Evolutionary conservation across 768 basidiomycete species (phyloP).

Genomic region (Podaxis rugospora): DNA sequence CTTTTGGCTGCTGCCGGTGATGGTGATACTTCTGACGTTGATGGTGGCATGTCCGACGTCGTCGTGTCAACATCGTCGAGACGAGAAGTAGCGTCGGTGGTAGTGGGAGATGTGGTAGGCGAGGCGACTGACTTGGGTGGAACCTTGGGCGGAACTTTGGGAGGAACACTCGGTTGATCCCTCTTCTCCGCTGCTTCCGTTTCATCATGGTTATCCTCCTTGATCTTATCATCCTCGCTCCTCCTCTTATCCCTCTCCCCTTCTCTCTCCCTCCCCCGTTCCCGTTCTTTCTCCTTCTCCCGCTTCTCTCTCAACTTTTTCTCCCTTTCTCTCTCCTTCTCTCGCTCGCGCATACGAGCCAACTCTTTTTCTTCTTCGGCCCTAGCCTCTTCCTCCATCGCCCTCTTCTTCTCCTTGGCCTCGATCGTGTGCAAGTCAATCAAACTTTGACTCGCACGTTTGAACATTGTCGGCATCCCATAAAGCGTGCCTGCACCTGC

Average conservation of each 20-base stretch:
- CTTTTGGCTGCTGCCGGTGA: slow-evolving; percentile 10
- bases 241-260: slow-evolving; percentile 5
- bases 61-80: background rate
- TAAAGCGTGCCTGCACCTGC: slow-evolving; percentile 1
- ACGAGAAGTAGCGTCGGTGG: background rate
- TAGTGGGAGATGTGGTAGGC: background rate
- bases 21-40: background rate
- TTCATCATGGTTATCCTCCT: slow-evolving; percentile 1
- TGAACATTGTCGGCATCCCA: slow-evolving; percentile 43
- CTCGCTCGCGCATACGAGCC: slow-evolving; percentile 24
- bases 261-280: slow-evolving; percentile 6
- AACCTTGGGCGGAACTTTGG: background rate
- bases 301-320: slow-evolving; percentile 1
- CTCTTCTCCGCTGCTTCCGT: background rate
- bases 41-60: background rate
- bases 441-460: slow-evolving; percentile 61
- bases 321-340: slow-evolving; percentile 19
- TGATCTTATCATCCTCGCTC: slow-evolving; percentile 6
- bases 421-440: slow-evolving; percentile 42
- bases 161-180: background rate
- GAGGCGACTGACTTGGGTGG: background rate
- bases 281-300: background rate
- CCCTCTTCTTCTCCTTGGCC: slow-evolving; percentile 18
- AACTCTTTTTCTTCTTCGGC: slow-evolving; percentile 25
- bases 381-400: slow-evolving; percentile 9